phyloP scores from a whole-genome alignment of 169 alveolate genomes.

The Plasmodium ovale region DNA sequence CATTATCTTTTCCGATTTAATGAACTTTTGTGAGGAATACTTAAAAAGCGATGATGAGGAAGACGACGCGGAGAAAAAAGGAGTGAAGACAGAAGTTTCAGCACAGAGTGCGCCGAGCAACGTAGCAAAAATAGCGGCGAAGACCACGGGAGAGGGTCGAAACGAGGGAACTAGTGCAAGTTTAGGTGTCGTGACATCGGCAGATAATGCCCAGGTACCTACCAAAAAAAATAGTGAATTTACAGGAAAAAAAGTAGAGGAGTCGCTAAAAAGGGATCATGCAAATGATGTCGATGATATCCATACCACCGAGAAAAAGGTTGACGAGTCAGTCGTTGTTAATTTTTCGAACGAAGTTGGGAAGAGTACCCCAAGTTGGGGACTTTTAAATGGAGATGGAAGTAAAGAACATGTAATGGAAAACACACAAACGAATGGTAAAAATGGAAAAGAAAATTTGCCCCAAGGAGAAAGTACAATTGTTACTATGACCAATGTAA shows the following conservation, averaged over 20 bases:
- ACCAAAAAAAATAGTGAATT: too few species aligned
- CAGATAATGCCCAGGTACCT: too few species aligned
- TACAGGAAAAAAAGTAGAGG: too few species aligned
- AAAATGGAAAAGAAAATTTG: conserved; percentile 12
- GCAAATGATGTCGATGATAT: too few species aligned
- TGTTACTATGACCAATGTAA: conserved; percentile 10
- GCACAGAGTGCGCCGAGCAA: background rate
- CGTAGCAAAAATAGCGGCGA: background rate
- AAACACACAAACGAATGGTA: background rate
- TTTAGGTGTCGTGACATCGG: too few species aligned
- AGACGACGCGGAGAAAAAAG: background rate
- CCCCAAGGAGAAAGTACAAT: conserved; percentile 23
- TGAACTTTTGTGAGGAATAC: conserved; percentile 39
- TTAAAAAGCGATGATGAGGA: conserved; percentile 45
- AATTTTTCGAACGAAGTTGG: too few species aligned
- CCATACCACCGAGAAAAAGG: too few species aligned
- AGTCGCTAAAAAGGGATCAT: too few species aligned
- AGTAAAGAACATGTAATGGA: too few species aligned
- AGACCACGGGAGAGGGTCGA: background rate
- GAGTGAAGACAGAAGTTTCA: background rate
- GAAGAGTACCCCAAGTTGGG: too few species aligned
- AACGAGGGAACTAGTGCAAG: background rate
- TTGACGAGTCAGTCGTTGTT: too few species aligned
- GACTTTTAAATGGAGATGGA: too few species aligned
- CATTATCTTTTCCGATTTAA: conserved; percentile 51